Evolutionary conservation across 2,329 filamentous ascomycete species (phyloP).

Genomic region (Tolypocladium paradoxum): DNA sequence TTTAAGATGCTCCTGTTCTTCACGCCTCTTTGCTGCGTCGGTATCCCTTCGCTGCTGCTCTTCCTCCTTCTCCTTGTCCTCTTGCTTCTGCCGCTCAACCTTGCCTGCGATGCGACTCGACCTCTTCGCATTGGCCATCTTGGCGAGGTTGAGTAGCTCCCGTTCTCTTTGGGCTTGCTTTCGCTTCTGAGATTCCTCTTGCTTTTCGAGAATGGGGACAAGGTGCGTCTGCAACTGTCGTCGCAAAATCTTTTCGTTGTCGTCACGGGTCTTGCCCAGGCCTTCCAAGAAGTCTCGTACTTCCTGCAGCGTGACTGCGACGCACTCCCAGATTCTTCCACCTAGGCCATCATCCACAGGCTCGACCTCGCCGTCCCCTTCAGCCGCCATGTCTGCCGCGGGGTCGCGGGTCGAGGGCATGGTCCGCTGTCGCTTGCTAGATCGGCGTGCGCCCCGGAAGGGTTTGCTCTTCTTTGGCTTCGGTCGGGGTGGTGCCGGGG

Average conservation of each 20-base stretch:
- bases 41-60: slow-evolving; percentile 42
- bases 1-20: slow-evolving; percentile 48
- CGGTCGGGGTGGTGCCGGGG: slow-evolving; percentile 47
- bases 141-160: slow-evolving; percentile 71
- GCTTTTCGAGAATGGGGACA: slow-evolving; percentile 72
- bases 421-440: slow-evolving; percentile 59
- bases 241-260: slow-evolving; percentile 72
- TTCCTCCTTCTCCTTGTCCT: slow-evolving; percentile 61
- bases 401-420: slow-evolving; percentile 26
- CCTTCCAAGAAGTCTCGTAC: slow-evolving; percentile 60
- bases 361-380: slow-evolving; percentile 22
- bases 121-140: slow-evolving; percentile 86
- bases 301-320: slow-evolving; percentile 73
- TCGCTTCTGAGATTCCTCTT: slow-evolving; percentile 62
- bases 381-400: slow-evolving; percentile 17
- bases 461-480: slow-evolving; percentile 54
- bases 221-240: slow-evolving; percentile 66
- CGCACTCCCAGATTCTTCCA: slow-evolving; percentile 79
- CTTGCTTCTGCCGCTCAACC: slow-evolving; percentile 63
- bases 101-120: slow-evolving; percentile 83
- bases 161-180: slow-evolving; percentile 59
- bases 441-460: slow-evolving; percentile 41
- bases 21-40: slow-evolving; percentile 53
- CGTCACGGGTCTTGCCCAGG: slow-evolving; percentile 66
- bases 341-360: slow-evolving; percentile 49